Evolutionary conservation across 371 early-diverging fungal genomes (phyloP).

Genomic region (Amoeboaphelidium occidentale): DNA sequence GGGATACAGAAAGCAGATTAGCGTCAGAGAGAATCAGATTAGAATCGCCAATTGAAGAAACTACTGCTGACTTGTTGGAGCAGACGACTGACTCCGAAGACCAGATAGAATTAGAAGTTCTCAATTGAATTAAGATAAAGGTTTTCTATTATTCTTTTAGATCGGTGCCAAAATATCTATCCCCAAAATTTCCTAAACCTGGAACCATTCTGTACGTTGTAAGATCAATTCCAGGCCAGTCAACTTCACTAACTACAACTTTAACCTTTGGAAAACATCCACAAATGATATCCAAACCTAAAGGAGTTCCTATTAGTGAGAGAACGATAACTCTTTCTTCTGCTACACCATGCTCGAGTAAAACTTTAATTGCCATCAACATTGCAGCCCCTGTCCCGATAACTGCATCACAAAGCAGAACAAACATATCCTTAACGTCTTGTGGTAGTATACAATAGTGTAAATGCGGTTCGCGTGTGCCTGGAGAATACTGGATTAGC

Average conservation of each 20-base stretch:
- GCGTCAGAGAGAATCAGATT: too few relatives aligned
- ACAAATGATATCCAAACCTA: constrained; percentile 38
- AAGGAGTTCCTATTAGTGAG: constrained; percentile 43
- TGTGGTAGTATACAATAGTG: constrained; percentile 49
- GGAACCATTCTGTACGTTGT: constrained; percentile 31
- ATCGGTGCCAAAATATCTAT: constrained; percentile 20
- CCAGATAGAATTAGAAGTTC: too few relatives aligned
- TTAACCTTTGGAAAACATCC: constrained; percentile 56
- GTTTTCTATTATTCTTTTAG: too few relatives aligned
- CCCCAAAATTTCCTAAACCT: constrained; percentile 69
- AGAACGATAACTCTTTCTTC: constrained; percentile 52
- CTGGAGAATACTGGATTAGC: constrained; percentile 53
- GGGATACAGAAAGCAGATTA: background rate
- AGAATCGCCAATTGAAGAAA: too few relatives aligned
- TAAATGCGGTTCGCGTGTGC: constrained; percentile 53
- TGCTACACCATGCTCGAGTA: constrained; percentile 57
- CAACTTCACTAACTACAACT: constrained; percentile 31
- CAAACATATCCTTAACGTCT: constrained; percentile 26
- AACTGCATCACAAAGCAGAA: constrained; percentile 39
- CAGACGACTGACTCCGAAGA: too few relatives aligned
- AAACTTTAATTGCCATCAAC: constrained; percentile 70
- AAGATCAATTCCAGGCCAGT: constrained; percentile 9
- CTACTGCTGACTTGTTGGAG: too few relatives aligned
- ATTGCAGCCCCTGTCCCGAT: constrained; percentile 71
- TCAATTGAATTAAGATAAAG: too few relatives aligned